Conservation (phyloP, 352 stramenopile species). For the Pythium rhizo-oryzae region DNA sequence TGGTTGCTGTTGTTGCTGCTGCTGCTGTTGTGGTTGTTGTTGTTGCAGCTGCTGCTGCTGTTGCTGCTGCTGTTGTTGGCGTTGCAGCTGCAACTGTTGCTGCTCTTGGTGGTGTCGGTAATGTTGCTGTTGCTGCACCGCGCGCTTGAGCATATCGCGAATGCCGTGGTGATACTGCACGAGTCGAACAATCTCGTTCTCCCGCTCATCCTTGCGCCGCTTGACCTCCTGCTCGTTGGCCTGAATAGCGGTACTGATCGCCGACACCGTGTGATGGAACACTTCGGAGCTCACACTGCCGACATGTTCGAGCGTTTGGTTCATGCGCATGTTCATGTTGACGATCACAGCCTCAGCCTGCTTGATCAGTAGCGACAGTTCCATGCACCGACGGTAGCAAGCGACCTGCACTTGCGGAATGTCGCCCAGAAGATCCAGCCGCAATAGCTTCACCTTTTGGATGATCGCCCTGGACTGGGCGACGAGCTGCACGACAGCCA, state of each 20-base stretch:
- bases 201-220: conserved; percentile 49
- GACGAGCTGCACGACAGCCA: conserved; percentile 48
- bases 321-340: conserved; percentile 48
- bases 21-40: conserved; percentile 10
- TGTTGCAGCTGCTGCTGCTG: conserved; percentile 30
- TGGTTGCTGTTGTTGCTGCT: conserved; percentile 33
- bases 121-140: conserved; percentile 31
- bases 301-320: conserved; percentile 38
- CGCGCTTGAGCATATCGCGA: conserved; percentile 56
- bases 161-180: conserved; percentile 65
- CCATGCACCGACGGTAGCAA: conserved; percentile 59
- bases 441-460: conserved; percentile 51
- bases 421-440: conserved; percentile 53
- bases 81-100: conserved; percentile 16
- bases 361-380: conserved; percentile 55
- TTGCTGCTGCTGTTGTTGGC: conserved; percentile 28
- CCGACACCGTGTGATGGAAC: conserved; percentile 48
- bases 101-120: conserved; percentile 35
- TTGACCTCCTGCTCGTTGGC: conserved; percentile 37
- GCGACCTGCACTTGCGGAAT: conserved; percentile 59
- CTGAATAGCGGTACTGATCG: conserved; percentile 51
- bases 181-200: conserved; percentile 71
- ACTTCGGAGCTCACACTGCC: conserved; percentile 31
- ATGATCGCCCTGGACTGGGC: conserved; percentile 63
- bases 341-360: conserved; percentile 36